Evolutionary conservation across 2,329 filamentous ascomycete species (phyloP).

Genomic region (Cladophialophora carrionii): DNA sequence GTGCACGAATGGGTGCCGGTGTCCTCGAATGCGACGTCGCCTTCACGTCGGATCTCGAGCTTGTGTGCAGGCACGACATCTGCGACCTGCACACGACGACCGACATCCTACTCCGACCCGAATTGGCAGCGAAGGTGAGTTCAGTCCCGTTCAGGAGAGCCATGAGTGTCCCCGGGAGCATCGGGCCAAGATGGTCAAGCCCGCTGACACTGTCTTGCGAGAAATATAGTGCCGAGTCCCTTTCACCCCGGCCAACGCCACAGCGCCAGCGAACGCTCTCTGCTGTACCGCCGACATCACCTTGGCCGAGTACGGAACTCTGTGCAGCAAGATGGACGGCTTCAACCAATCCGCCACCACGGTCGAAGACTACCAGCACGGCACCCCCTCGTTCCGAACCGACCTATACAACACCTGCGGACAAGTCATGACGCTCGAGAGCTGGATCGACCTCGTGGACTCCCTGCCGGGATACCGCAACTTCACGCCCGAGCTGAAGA

Average conservation of each 20-base stretch:
- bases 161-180: background rate
- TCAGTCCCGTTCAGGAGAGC: background rate
- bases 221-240: slow-evolving; percentile 56
- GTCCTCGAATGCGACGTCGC: slow-evolving; percentile 70
- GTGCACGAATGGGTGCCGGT: slow-evolving; percentile 68
- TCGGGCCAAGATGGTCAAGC: background rate
- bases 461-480: slow-evolving; percentile 57
- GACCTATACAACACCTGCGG: slow-evolving; percentile 53
- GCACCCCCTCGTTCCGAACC: slow-evolving; percentile 53
- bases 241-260: slow-evolving; percentile 61
- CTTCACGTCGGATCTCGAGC: slow-evolving; percentile 66
- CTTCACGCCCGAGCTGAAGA: slow-evolving; percentile 71
- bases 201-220: background rate
- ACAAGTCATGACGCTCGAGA: slow-evolving; percentile 63
- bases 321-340: slow-evolving; percentile 73
- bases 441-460: slow-evolving; percentile 65
- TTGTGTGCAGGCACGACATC: slow-evolving; percentile 70
- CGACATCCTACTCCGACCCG: slow-evolving; percentile 65
- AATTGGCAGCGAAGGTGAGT: slow-evolving; percentile 60
- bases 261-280: slow-evolving; percentile 60
- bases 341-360: slow-evolving; percentile 61
- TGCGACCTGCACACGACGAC: slow-evolving; percentile 72
- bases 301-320: slow-evolving; percentile 65
- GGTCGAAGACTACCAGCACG: slow-evolving; percentile 60
- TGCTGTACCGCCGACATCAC: slow-evolving; percentile 76